These are phyloP conservation scores for Monosporascus sp. DNA, from an alignment of 2,329 filamentous ascomycete species.

Conservation along the genomic window DNA sequence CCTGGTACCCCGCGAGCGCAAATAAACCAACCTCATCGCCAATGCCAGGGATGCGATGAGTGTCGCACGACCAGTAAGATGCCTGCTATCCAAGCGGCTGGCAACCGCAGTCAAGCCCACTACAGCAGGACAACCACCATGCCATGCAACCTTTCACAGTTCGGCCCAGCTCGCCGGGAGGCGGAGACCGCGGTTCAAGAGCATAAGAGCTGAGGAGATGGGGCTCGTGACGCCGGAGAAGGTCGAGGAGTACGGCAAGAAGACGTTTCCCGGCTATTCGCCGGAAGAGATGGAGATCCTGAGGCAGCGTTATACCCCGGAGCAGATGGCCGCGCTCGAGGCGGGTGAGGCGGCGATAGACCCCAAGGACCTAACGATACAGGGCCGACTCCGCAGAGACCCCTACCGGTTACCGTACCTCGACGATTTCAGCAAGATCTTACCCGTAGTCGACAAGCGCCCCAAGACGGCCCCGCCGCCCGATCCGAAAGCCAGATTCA, in stretches of 20 bases:
- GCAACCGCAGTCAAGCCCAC: conserved; percentile 25
- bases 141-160: conserved; percentile 43
- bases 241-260: conserved; percentile 38
- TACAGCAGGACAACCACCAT: conserved; percentile 21
- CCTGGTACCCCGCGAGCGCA: conserved; percentile 9
- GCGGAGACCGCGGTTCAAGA: conserved; percentile 45
- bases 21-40: conserved; percentile 14
- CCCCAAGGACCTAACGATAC: conserved; percentile 65
- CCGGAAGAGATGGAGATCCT: conserved; percentile 59
- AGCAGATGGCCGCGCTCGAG: conserved; percentile 76
- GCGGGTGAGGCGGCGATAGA: conserved; percentile 75
- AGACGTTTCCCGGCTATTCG: conserved; percentile 59
- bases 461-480: conserved; percentile 44
- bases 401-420: conserved; percentile 68
- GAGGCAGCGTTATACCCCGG: conserved; percentile 64
- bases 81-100: conserved; percentile 47
- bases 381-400: conserved; percentile 68
- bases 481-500: conserved; percentile 54
- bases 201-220: conserved; percentile 45
- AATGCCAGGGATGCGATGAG: conserved; percentile 41
- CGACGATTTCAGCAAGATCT: conserved; percentile 74
- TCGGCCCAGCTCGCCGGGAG: conserved; percentile 41
- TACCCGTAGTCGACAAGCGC: conserved; percentile 72
- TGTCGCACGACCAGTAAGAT: conserved; percentile 48
- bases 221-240: conserved; percentile 41